Base-by-base conservation (phyloP, 331 rosid species). In the Phaseolus coccineus region DNA sequence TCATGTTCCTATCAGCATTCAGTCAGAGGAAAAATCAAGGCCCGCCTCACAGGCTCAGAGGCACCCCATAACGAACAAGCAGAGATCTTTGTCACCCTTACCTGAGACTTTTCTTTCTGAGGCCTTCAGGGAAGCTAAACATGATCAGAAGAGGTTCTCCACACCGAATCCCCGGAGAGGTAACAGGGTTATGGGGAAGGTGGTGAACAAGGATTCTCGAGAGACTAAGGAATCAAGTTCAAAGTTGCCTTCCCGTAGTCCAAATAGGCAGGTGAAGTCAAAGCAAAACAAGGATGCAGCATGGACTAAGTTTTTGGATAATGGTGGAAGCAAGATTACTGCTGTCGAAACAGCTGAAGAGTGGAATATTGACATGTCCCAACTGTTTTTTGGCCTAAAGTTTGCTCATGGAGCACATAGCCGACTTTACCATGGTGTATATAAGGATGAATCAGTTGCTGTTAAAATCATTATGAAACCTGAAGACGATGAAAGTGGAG, bases 401-500 rank as follows among this genome's bases (percentile, higher is more conserved):
- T 96, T 96, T 76, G 99, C 99, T 73, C 99, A 96, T 80, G 99
- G 99, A 5, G 96, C 98, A 25, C 96, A 93, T 82, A 96, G 99
- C 84, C 79, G 97, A 57, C 96, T 96, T 35, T 96, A 96, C 82
- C 98, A 88, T 70, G 99, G 99, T 78, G 85, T 84, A 74, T 96
- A 96, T 84, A 88, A 87, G 2, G 93, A 88, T 2, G 84, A 88
- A 63, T 57, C 90, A 71, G 97, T 96, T 48, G 99, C 99, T 12
- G 92, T 96, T 62, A 96, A 96, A 82, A 83, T 93, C 19, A 91
- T 93, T 53, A 76, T 86, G 73, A 89, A 65, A 33, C 98, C 97
- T 0, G 99, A 96, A 37, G 98, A 89, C 19, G 98, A 93, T 19
- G 98, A 91, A 58, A 78, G 58, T 28, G 96, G 92, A 80, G 69